Evolutionary conservation across 345 rosid species (phyloP).

Genomic region (Acer negundo): DNA sequence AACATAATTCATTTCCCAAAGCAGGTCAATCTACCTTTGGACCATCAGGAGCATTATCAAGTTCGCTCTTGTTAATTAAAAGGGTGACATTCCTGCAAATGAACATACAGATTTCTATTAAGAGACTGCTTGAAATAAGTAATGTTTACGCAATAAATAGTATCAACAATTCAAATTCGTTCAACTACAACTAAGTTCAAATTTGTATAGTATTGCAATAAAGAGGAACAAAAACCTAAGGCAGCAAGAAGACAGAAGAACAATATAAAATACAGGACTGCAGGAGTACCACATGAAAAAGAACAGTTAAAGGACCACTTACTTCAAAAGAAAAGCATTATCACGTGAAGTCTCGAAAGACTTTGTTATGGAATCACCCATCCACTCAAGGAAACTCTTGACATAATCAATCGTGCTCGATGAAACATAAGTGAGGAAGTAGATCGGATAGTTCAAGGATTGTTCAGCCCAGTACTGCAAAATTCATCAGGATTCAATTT

Average conservation of each 20-base stretch:
- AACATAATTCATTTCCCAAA: slow-evolving; percentile 7
- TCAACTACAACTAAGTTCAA: neutral
- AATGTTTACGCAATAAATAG: neutral
- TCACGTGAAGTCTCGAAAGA: slow-evolving; percentile 97
- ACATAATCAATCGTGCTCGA: slow-evolving; percentile 95
- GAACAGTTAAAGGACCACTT: slow-evolving; percentile 21
- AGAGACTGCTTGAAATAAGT: neutral
- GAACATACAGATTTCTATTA: slow-evolving; percentile 13
- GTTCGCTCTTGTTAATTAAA: slow-evolving; percentile 81
- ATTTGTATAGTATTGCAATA: slow-evolving; percentile 8
- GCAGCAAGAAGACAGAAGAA: neutral
- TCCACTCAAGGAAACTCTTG: slow-evolving; percentile 99
- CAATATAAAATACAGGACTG: neutral
- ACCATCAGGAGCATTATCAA: slow-evolving; percentile 83
- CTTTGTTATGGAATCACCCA: slow-evolving; percentile 97
- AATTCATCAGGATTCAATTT: slow-evolving; percentile 32
- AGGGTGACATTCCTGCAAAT: slow-evolving; percentile 79
- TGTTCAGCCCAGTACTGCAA: slow-evolving; percentile 77
- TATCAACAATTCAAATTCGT: slow-evolving; percentile 5
- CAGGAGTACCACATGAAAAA: neutral
- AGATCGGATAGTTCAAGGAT: slow-evolving; percentile 73
- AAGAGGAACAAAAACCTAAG: slow-evolving; percentile 6
- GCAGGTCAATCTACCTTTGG: slow-evolving; percentile 68
- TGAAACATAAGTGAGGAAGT: slow-evolving; percentile 84
- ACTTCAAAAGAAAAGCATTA: slow-evolving; percentile 94